Base-by-base conservation (phyloP, 805 yeast species). In the Schwanniomyces sp. region DNA sequence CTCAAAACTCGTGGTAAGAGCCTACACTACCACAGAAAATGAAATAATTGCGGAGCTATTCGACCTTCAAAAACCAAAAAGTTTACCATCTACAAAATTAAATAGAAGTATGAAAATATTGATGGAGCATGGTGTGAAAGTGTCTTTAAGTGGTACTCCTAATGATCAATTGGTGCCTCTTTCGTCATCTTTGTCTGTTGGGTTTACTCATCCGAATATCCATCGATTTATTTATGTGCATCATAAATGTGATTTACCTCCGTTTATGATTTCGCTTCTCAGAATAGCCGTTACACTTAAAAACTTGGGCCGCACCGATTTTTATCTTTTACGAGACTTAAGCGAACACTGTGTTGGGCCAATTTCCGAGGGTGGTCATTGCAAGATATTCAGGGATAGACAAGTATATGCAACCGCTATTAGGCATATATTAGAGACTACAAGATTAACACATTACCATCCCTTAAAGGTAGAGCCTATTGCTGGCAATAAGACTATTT, bases 101-200 rank as follows among this genome's bases (percentile, higher is more conserved):
- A 46, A 45, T 17, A 49, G 50, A 7, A 50, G 62, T 25, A 51
- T 70, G 47, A 40, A 50, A 21, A 45, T 40, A 6, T 52, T 72
- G 32, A 46, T 63, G 18, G 34, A 43, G 3, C 18, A 48, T 14
- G 66, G 69, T 46, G 74, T 67, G 27, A 73, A 72, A 46, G 52
- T 73, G 7, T 64, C 74, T 2, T 57, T 72, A 26, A 54, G 62
- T 12, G 77, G 70, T 3, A 48, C 69, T 7, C 49, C 62, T 4
- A 57, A 60, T 40, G 77, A 72, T 49, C 75, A 64, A 49, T 60
- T 70, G 37, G 56, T 73, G n/a, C 75, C 75, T 3, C 43, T 72
- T 1, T 55, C 53, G 32, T 67, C 73, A 8, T 49, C 74, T 5
- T 52, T 72, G 34, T 66, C 55, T 5, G 49, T 52, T n/a, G 56